A percentile compares a stretch with the other conserved stretches of the same genome.
Conservation (phyloP, 495 filamentous ascomycete species). For the Glutinoglossum americanum region DNA sequence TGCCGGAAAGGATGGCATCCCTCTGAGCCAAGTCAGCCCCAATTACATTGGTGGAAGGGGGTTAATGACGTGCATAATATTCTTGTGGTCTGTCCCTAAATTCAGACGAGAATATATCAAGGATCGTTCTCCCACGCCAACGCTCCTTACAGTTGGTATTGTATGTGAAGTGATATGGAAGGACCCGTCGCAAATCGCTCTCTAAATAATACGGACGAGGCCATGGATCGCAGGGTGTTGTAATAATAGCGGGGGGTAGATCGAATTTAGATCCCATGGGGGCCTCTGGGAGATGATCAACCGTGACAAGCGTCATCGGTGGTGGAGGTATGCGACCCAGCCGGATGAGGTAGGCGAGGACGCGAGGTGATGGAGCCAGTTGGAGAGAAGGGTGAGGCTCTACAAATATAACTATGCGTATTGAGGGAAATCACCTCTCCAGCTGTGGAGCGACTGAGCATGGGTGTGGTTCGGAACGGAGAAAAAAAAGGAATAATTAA, state of each 20-base stretch:
- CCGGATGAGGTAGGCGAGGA: slow-evolving; percentile 35
- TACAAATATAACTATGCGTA: neutral
- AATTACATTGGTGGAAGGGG: neutral
- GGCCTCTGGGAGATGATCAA: slow-evolving; percentile 13
- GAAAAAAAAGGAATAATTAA: neutral
- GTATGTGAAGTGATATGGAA: slow-evolving; percentile 85
- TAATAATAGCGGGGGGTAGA: slow-evolving; percentile 29
- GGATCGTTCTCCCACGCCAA: slow-evolving; percentile 52
- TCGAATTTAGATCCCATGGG: slow-evolving; percentile 5
- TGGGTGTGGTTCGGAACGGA: neutral
- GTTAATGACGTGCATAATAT: slow-evolving; percentile 46
- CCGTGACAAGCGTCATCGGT: slow-evolving; percentile 32
- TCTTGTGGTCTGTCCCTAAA: slow-evolving; percentile 69
- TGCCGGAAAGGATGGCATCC: slow-evolving; percentile 58
- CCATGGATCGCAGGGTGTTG: slow-evolving; percentile 43
- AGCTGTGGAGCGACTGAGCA: too few relatives aligned
- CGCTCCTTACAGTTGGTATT: slow-evolving; percentile 83
- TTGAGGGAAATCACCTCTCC: too few relatives aligned
- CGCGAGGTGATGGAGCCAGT: slow-evolving; percentile 39
- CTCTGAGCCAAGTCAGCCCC: slow-evolving; percentile 24
- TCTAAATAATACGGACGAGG: slow-evolving; percentile 59
- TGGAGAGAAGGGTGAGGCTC: neutral
- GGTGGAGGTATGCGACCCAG: slow-evolving; percentile 26
- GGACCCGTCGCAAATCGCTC: slow-evolving; percentile 55
- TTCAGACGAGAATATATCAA: slow-evolving; percentile 66